These are phyloP conservation scores for Tuber calosporum DNA, from an alignment of 495 filamentous ascomycete species.

Conservation along the genomic window DNA sequence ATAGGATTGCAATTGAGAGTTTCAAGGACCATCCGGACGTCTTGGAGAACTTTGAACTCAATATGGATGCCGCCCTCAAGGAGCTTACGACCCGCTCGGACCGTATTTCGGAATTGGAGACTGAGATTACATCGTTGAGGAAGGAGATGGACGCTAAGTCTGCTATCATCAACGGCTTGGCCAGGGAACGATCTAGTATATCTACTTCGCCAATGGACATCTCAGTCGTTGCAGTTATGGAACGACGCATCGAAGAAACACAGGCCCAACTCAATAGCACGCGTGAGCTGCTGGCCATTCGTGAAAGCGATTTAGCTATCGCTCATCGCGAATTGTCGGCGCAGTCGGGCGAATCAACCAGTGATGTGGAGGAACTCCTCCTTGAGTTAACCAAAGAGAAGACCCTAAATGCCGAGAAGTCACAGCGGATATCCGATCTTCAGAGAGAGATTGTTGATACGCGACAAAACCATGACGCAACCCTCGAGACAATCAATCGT, in stretches of 20 bases:
- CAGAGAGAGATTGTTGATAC: constrained; percentile 65
- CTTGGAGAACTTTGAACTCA: constrained; percentile 86
- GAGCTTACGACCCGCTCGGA: constrained; percentile 82
- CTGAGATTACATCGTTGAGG: constrained; percentile 71
- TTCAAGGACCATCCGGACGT: constrained; percentile 73
- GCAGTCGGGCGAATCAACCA: constrained; percentile 39
- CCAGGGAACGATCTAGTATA: constrained; percentile 82
- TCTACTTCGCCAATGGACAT: constrained; percentile 80
- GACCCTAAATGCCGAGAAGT: constrained; percentile 47
- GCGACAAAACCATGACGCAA: constrained; percentile 64
- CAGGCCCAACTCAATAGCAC: constrained; percentile 71
- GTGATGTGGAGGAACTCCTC: constrained; percentile 43
- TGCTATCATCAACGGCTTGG: constrained; percentile 87
- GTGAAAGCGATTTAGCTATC: constrained; percentile 64
- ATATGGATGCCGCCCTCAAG: constrained; percentile 85
- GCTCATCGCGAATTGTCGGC: constrained; percentile 43
- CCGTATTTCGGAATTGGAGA: constrained; percentile 79
- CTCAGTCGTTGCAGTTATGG: constrained; percentile 77
- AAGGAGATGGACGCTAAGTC: constrained; percentile 96
- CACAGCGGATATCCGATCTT: constrained; percentile 62
- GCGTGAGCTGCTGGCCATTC: constrained; percentile 60
- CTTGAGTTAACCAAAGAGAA: constrained; percentile 45
- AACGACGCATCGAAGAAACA: constrained; percentile 76
- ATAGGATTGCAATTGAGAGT: constrained; percentile 77
- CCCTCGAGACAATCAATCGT: constrained; percentile 62